Conservation (phyloP, 345 rosid species). For the Pistacia atlantica region DNA sequence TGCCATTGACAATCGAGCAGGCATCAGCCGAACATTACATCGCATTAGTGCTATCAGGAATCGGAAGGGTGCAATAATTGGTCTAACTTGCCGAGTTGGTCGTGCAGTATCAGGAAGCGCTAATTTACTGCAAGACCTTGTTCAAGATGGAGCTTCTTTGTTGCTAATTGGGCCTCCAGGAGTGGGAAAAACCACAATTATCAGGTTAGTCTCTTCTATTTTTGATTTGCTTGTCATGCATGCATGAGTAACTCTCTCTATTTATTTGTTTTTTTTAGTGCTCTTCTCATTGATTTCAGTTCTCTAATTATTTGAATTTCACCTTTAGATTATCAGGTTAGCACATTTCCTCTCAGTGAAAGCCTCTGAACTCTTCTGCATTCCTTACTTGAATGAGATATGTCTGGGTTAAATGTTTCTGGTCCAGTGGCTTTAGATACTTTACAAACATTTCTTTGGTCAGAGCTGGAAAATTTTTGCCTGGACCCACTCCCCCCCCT, state of each 20-base stretch:
- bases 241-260: constrained; percentile 4
- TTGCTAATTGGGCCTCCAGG: constrained; percentile 97
- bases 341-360: background rate
- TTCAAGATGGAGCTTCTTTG: constrained; percentile 76
- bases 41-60: constrained; percentile 90
- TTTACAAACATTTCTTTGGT: background rate
- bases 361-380: background rate
- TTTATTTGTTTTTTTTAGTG: background rate
- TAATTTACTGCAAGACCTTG: constrained; percentile 69
- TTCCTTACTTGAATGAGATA: background rate
- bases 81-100: constrained; percentile 95
- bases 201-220: constrained; percentile 51
- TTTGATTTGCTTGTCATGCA: constrained; percentile 1
- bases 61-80: constrained; percentile 69
- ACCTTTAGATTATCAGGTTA: background rate
- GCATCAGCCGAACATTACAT: constrained; percentile 84
- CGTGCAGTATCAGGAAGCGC: constrained; percentile 83
- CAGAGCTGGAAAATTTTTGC: background rate
- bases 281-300: background rate
- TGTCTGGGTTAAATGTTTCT: background rate
- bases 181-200: constrained; percentile 93
- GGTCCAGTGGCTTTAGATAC: background rate
- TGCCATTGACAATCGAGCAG: constrained; percentile 88
- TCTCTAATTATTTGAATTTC: background rate
- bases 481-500: background rate